Base-by-base conservation (phyloP, 2,329 filamentous ascomycete species). In the Rhynchosporium agropyri region DNA sequence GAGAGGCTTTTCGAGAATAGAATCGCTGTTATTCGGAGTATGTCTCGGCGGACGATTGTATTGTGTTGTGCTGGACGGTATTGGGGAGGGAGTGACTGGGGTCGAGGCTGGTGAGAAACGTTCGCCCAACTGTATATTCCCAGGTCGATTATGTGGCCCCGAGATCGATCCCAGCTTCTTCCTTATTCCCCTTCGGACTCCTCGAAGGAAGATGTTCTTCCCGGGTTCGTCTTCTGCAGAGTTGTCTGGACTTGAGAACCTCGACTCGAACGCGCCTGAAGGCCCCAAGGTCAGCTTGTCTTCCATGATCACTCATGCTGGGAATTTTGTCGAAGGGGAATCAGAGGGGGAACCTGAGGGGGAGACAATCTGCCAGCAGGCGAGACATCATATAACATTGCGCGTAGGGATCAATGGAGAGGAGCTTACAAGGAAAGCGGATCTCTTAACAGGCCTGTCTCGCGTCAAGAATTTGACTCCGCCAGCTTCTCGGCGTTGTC, bases 81-180 rank as follows among this genome's bases (percentile, higher is more conserved):
- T 60, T 59, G 68, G 59, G 48, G 58, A 54, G 36, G 51, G 48
- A 51, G 62, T 63, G 31, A 59, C 45, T 10, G 36, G 31, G 64
- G 51, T 33, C 60, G 36, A 62, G 3, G 66, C 28, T n/a, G 63
- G 54, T 3, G 63, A 61, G 20, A 62, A 58, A 28, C 63, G 54
- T 36, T 68, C 68, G 15, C 65, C 66, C 13, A 63, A 60, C 49
- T 67, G 66, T 53, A 69, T 66, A 33, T 71, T 68, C 29, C 67
- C 53, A 26, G 70, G 65, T 60, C 69, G 68, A 58, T 63, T 38
- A 31, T 69, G 66, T 9, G 57, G 50, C 46, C 67, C 68, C 60
- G 72, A 72, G 42, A 73, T 68, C 7, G 73, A 73, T 53, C 73
- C 72, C 48, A 72, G 63, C 63, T 70, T 73, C 67, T 66, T 72